Evolutionary conservation across 345 rosid genomes (phyloP), one percentile per base, ranked within the genome.

Genomic region (Populus ilicifolia): DNA sequence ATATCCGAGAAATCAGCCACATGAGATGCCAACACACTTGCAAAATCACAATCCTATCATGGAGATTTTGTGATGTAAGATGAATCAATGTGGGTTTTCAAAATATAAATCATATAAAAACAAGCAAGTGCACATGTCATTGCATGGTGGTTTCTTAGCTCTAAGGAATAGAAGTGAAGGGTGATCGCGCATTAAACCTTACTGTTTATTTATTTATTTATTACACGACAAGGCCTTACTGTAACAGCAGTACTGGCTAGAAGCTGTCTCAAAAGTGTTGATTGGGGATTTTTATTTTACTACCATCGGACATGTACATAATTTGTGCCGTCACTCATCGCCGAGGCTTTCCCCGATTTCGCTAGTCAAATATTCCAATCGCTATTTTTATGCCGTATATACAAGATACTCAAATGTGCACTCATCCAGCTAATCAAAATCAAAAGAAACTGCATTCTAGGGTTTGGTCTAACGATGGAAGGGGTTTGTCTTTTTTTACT

Each of bases 11-110:
- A 5, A 54, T 30, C 63, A 73, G n/a, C 17, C 71, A 65, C 76
- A 44, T 41, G 76, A 62, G 27, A 69, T 41, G 79, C 83, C 77
- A 46, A 20, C 72, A 72, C 66, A 64, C 61, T 62, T 18, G 48
- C 54, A 59, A 39, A n/a, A 65, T 73, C 78, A 79, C 73, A 74
- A 77, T 77, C 82, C 69, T 44, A n/a, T 62, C 79, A 29, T 36
- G 18, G 65, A 79, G 67, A 82, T 79, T 38, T 70, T 43, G 46
- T 67, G 81, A 72, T 54, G 75, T 39, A 64, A n/a, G 77, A 65
- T 66, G n/a, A 54, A 64, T 75, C 41, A 75, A 46, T 71, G 12
- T 75, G 27, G 21, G 4, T n/a, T 17, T 20, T 46, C 21, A 43
- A 46, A n/a, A 11, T 35, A 8, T 9, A n/a, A 6, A n/a, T 7